phyloP scores from a whole-genome alignment of 768 basidiomycete genomes.

The Collybia sp. region DNA sequence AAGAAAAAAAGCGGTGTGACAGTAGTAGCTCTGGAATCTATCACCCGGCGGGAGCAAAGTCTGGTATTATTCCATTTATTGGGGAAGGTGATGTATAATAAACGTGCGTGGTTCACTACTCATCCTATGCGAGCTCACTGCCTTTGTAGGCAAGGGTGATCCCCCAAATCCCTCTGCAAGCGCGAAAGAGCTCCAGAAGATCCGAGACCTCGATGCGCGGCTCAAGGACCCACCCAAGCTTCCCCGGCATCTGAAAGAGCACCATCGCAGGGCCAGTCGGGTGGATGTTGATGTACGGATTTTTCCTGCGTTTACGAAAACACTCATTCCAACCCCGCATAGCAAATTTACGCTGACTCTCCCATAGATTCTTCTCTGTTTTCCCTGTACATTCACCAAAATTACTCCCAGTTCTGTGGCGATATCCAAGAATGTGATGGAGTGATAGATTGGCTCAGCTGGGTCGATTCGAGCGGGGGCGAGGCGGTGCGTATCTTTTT shows the following conservation, averaged over 20 bases:
- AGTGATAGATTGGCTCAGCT: conserved; percentile 72
- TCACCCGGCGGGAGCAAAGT: conserved; percentile 82
- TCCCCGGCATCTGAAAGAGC: conserved; percentile 53
- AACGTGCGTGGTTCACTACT: conserved; percentile 51
- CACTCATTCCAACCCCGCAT: neutral
- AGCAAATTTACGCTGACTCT: conserved; percentile 77
- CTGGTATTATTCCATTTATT: conserved; percentile 88
- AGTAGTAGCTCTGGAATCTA: conserved; percentile 55
- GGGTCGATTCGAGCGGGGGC: conserved; percentile 65
- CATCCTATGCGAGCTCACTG: neutral
- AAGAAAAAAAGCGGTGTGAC: conserved; percentile 25
- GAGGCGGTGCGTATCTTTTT: conserved; percentile 43
- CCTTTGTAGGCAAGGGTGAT: conserved; percentile 67
- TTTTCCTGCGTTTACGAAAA: neutral
- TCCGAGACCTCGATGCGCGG: conserved; percentile 50
- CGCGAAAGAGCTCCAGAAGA: conserved; percentile 58
- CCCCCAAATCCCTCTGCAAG: conserved; percentile 48
- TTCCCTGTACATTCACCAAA: conserved; percentile 90
- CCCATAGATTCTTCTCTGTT: conserved; percentile 91
- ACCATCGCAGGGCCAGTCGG: conserved; percentile 63
- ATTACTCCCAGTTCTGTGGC: conserved; percentile 81
- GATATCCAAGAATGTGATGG: conserved; percentile 70
- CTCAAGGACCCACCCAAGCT: conserved; percentile 53
- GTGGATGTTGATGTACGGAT: conserved; percentile 69
- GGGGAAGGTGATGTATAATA: conserved; percentile 93